phyloP scores from a whole-genome alignment of 2,329 filamentous ascomycete genomes.

The Podosphaera xanthii region DNA sequence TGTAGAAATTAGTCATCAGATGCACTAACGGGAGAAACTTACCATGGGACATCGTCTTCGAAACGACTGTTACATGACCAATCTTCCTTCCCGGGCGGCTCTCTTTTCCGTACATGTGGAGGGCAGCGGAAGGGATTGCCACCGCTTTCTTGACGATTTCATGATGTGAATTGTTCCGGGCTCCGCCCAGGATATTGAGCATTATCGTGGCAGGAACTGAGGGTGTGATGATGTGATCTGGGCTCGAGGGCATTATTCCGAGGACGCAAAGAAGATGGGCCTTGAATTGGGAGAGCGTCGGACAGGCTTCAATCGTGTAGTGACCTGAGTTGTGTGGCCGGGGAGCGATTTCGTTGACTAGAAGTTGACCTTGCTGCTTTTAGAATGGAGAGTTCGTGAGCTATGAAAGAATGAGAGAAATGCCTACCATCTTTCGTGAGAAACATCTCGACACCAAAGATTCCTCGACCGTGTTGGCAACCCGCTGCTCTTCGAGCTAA shows the following conservation, averaged over 20 bases:
- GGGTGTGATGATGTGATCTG: slow-evolving; percentile 18
- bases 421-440: slow-evolving; percentile 39
- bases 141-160: slow-evolving; percentile 29
- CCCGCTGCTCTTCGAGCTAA: slow-evolving; percentile 60
- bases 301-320: slow-evolving; percentile 81
- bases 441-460: slow-evolving; percentile 96
- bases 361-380: background rate
- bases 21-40: background rate
- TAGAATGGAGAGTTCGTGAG: background rate
- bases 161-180: slow-evolving; percentile 38
- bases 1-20: background rate
- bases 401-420: background rate
- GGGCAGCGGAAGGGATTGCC: slow-evolving; percentile 31
- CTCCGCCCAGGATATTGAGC: slow-evolving; percentile 59
- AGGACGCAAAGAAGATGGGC: slow-evolving; percentile 63
- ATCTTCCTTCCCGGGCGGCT: slow-evolving; percentile 82
- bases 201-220: slow-evolving; percentile 33
- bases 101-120: slow-evolving; percentile 84
- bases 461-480: slow-evolving; percentile 66
- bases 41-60: slow-evolving; percentile 35
- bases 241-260: slow-evolving; percentile 21
- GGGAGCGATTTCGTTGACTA: slow-evolving; percentile 12
- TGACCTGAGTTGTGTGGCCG: slow-evolving; percentile 46
- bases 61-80: slow-evolving; percentile 73
- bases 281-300: slow-evolving; percentile 72